Base-by-base conservation (phyloP, 805 yeast genomes). In the Nakazawaea ambrosiae region DNA sequence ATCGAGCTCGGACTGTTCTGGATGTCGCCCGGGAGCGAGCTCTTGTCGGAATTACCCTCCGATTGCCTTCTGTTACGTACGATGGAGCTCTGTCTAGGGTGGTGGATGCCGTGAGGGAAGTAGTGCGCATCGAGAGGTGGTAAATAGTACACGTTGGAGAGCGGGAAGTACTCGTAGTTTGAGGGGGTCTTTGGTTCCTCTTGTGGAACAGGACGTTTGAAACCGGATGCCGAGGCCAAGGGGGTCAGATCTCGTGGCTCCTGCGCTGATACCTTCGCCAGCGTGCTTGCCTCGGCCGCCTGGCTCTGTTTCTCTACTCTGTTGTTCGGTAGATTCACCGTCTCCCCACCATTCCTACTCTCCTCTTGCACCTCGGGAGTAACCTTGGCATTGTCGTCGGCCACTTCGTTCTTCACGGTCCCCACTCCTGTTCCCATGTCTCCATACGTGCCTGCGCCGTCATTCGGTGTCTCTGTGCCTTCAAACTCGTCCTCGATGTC, bases 51-150 rank as follows among this genome's bases (percentile, higher is more conserved):
- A n/a, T n/a, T n/a, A n/a, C n/a, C 36, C n/a, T 30, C 31, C 3
- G 41, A 31, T 14, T 31, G 29, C 19, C 30, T 11, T 25, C 43
- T 36, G 26, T 33, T n/a, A 15, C 34, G 32, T 6, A 29, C 40
- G 4, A 36, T 36, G 7, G 36, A 32, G 25, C 40, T 36, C 24
- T 40, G 43, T 22, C 43, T 36, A 11, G 43, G 43, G 25, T 57
- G 69, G 46, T 66, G 73, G 4, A 64, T 70, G 5, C 69, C 57
- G 45, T 66, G 73, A 1, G 73, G 73, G 45, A 66, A 66, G 46
- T 66, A 66, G n/a, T 66, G 70, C 31, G 59, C 68, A 46, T 66
- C 65, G 31, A 66, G 59, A 4, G 73, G 73, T n/a, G 73, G 73
- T 29, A 65, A 48, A 42, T 66, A 66, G 45, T 66, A 66, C 12